Evolutionary conservation across 2,329 filamentous ascomycete genomes (phyloP), one percentile per base, ranked within the genome.

Genomic region (Cryoendolithus antarcticus): DNA sequence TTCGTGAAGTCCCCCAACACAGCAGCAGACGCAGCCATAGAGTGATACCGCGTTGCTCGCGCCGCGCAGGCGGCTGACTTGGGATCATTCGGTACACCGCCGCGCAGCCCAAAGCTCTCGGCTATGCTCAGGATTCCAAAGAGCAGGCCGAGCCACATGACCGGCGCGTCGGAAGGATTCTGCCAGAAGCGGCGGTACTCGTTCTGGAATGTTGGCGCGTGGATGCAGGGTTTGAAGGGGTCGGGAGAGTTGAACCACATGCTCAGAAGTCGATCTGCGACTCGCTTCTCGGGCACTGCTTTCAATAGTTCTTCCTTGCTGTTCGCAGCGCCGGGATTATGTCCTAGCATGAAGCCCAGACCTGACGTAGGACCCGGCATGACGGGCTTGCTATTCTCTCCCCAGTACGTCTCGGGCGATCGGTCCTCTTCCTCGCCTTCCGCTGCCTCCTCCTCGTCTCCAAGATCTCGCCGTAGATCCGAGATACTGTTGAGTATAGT

Each of bases 401-500:
- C 15, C 24, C 24, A 27, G 24, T 7, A 9, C 29, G 37, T 32
- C 21, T 30, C 15, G 24, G 31, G 12, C 21, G 11, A 21, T 12
- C 40, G 21, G 32, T 32, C 21, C n/a, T 21, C 38, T 0, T 40
- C 37, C 3, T 37, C 35, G 3, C 52, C 49, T 2, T 49, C 43
- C 3, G 46, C 42, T 9, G 48, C 48, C 2, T 50, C 48, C 15
- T 48, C 44, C 6, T 53, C 51, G 10, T 55, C 50, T 2, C 45
- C 53, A 4, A 60, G 45, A 15, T 58, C 54, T 9, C 52, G 46
- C 39, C 57, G 58, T 32, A 59, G 35, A 5, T 58, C 56, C 19
- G 48, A 52, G 24, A 60, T 59, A 60, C 88, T 83, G 49, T 76
- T 71, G 39, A 93, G 64, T 38, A 93, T 75, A 30, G 80, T 76